Evolutionary conservation across 2,329 filamentous ascomycete species (phyloP).

Genomic region (Cordyceps cateniannulata): DNA sequence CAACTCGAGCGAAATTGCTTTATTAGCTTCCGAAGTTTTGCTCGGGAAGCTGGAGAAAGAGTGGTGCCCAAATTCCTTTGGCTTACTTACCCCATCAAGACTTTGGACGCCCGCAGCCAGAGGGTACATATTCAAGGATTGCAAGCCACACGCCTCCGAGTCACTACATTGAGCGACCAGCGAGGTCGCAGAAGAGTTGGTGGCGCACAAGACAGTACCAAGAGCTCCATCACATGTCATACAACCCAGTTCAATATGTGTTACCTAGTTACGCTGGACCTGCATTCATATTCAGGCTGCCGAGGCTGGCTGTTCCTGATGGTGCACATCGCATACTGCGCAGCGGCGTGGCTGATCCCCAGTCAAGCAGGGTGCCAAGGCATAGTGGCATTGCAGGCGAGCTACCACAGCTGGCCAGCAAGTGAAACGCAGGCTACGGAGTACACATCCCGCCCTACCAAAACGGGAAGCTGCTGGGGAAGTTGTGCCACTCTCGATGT

Average conservation of each 20-base stretch:
- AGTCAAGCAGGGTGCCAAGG: background rate
- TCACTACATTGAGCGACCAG: background rate
- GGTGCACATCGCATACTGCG: background rate
- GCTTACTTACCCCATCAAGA: background rate
- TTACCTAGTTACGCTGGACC: background rate
- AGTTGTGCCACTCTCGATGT: background rate
- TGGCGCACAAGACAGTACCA: background rate
- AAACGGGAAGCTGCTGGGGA: slow-evolving; percentile 1
- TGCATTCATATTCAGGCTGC: background rate
- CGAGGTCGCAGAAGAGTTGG: background rate
- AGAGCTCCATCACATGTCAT: background rate
- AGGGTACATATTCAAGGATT: background rate
- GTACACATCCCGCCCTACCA: background rate
- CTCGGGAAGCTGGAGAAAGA: background rate
- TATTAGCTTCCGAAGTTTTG: background rate
- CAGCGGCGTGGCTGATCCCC: background rate
- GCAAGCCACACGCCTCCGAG: background rate
- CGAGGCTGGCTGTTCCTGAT: background rate
- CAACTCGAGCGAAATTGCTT: background rate
- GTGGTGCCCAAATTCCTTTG: too few relatives aligned
- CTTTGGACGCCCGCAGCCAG: background rate
- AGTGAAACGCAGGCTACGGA: background rate
- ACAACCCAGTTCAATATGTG: background rate
- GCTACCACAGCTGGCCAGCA: background rate
- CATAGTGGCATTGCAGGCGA: background rate